Conservation (phyloP, 129 eudicot genomes). For the Apium graveolens region DNA sequence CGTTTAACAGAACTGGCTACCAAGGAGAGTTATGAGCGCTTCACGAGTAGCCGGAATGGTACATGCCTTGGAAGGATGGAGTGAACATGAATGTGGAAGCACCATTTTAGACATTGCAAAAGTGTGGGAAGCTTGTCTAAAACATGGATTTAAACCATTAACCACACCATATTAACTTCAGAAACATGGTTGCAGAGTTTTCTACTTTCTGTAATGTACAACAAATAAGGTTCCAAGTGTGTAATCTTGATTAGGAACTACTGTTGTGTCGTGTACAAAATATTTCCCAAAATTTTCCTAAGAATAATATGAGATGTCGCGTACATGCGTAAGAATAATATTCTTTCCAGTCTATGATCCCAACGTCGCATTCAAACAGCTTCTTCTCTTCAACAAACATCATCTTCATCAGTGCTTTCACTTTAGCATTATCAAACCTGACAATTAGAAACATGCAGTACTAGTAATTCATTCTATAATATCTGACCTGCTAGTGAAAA, state of each 20-base stretch:
- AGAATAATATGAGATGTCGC: too few species aligned
- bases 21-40: too few species aligned
- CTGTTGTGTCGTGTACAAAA: too few species aligned
- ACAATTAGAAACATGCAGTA: too few species aligned
- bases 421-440: too few species aligned
- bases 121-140: conserved; percentile 20
- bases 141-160: conserved; percentile 12
- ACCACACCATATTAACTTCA: neutral
- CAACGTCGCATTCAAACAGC: too few species aligned
- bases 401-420: too few species aligned
- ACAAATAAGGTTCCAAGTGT: neutral
- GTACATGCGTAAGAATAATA: too few species aligned
- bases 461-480: too few species aligned
- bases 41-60: conserved; percentile 20
- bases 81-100: conserved; percentile 16
- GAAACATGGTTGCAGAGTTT: neutral
- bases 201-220: neutral
- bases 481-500: neutral
- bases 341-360: too few species aligned
- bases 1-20: neutral
- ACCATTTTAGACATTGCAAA: neutral
- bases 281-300: too few species aligned
- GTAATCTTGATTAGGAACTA: neutral
- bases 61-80: conserved; percentile 24
- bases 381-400: too few species aligned